Evolutionary conservation across 208 protist genomes (phyloP).

Genomic region (Acanthamoeba castellanii): DNA sequence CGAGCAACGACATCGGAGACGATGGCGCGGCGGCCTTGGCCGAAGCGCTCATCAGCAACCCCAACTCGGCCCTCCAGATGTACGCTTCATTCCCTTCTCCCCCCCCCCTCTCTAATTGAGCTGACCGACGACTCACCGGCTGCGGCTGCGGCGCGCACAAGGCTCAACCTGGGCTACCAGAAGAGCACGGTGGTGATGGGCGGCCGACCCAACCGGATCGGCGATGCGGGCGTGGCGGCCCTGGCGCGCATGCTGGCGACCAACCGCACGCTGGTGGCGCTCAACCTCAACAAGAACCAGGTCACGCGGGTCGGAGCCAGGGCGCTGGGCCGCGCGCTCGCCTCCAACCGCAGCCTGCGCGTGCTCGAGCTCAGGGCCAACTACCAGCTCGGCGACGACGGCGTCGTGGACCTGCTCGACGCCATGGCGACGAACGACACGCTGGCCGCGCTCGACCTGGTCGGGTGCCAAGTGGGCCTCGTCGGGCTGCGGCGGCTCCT

Average conservation of each 20-base stretch:
- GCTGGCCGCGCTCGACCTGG: not conserved
- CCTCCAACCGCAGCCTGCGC: not conserved
- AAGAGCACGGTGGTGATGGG: conserved; percentile 53
- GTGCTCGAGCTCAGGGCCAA: conserved; percentile 7
- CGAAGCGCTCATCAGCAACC: not conserved
- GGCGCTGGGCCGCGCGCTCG: not conserved
- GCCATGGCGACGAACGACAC: conserved; percentile 5
- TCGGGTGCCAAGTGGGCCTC: not conserved
- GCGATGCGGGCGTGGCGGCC: not conserved
- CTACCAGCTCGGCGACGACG: not conserved
- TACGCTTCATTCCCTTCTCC: not conserved
- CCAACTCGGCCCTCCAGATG: not conserved
- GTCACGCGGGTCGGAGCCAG: not conserved
- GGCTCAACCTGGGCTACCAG: conserved; percentile 54
- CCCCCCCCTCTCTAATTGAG: not conserved
- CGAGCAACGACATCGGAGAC: conserved; percentile 59
- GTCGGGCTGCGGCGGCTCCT: not conserved
- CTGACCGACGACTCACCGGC: no score
- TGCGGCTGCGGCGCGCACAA: not conserved
- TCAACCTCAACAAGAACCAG: conserved; percentile 19
- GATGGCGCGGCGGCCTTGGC: conserved; percentile 9
- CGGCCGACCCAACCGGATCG: conserved; percentile 10
- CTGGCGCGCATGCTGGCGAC: conserved; percentile 13
- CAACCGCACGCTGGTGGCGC: not conserved
- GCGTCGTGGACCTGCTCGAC: not conserved